These are phyloP conservation scores for Trametes cinnabarina DNA, from an alignment of 768 basidiomycete species.

Conservation along the genomic window DNA sequence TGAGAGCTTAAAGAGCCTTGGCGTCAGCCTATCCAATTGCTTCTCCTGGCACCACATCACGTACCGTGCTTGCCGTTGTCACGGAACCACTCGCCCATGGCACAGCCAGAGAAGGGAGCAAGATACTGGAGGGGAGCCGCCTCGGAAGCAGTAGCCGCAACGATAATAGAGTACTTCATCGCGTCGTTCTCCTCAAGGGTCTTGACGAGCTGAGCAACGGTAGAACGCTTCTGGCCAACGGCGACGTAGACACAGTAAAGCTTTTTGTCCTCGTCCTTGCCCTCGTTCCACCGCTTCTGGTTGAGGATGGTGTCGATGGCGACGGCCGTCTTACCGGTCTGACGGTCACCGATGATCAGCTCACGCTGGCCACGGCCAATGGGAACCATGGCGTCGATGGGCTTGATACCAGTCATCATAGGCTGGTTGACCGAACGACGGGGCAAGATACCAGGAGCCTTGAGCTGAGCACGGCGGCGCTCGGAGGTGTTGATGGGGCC, in stretches of 20 bases:
- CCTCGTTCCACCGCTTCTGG: constrained; percentile 99
- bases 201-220: constrained; percentile 98
- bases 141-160: constrained; percentile 98
- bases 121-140: constrained; percentile 99
- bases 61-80: constrained; percentile 99
- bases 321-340: constrained; percentile 99
- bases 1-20: constrained; percentile 58
- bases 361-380: constrained; percentile 99
- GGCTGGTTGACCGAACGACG: constrained; percentile 99
- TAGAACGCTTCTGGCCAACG: constrained; percentile 98
- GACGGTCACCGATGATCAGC: constrained; percentile 99
- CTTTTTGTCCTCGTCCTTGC: constrained; percentile 94
- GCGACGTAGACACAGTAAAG: constrained; percentile 99
- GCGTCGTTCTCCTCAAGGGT: constrained; percentile 99
- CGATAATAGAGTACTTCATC: constrained; percentile 99
- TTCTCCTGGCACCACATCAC: constrained; percentile 20
- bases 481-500: constrained; percentile 92
- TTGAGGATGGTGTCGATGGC: constrained; percentile 99
- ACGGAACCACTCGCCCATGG: constrained; percentile 99
- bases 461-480: constrained; percentile 95
- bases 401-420: constrained; percentile 99
- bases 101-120: constrained; percentile 99
- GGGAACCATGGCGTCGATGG: constrained; percentile 99
- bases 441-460: constrained; percentile 98
- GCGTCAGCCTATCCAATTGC: background rate